Base-by-base conservation (phyloP, 371 early-diverging fungal genomes). In the Phascolomyces articulosus region DNA sequence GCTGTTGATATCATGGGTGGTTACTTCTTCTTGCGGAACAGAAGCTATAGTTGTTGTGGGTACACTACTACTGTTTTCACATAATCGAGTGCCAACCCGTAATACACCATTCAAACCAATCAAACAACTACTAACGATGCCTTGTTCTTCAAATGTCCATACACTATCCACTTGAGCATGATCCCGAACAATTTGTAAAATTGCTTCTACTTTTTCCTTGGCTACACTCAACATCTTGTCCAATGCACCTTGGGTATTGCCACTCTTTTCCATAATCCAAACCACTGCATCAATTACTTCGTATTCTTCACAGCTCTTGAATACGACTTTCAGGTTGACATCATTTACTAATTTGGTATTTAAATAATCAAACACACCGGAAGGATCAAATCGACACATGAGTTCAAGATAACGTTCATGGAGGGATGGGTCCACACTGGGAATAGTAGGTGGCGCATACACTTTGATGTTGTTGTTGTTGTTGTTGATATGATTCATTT, bases 191-290 rank as follows among this genome's bases (percentile, higher is more conserved):
- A 87, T 59, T 0, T 58, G 48, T 21, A 85, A 60, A 9, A 87
- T 67, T 21, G 69, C 65, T 1, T 71, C 63, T 29, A 82, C 79
- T 31, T 82, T 82, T 20, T 85, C 87, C 64, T 76, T 78, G 21
- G 89, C 85, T n/a, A 86, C 83, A 21, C 82, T 83, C 27, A 88
- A 65, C 66, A 92, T 81, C 53, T 87, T 86, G 20, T 80, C 77
- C 24, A 93, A 66, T 0, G 94, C 92, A 0, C 87, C 90, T 28
- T 79, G 76, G 1, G 87, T 83, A 64, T 91, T 79, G 0, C 92
- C 92, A 44, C 78, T 87, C 55, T 85, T 77, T 65, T 92, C 92
- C 74, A 91, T 77, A 23, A 93, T 87, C 93, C 94, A 93, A 8
- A 91, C 89, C 10, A 88, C 90, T 0, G 92, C 91, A 66, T 90